These are phyloP conservation scores for Trametes pubescens DNA, from an alignment of 1,284 basidiomycete species.

Conservation along the genomic window DNA sequence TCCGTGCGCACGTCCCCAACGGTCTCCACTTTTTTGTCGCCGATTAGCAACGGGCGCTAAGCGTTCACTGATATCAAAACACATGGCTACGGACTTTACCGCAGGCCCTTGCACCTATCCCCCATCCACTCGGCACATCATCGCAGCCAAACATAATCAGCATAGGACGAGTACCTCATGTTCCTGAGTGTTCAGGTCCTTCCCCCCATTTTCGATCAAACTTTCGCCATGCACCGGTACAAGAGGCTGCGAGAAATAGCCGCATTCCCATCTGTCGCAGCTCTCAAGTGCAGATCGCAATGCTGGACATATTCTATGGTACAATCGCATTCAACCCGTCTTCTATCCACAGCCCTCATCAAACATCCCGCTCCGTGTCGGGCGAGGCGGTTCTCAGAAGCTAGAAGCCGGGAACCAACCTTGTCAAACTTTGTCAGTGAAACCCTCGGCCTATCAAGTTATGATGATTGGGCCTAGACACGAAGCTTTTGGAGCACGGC, in stretches of 20 bases:
- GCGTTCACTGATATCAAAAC: constrained; percentile 8
- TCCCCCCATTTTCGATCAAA: background rate
- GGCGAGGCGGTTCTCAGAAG: constrained; percentile 5
- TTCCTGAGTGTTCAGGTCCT: background rate
- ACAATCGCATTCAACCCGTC: background rate
- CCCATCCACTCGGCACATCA: background rate
- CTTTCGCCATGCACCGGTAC: constrained; percentile 4
- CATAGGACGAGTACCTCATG: constrained; percentile 1
- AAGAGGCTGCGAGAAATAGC: constrained; percentile 8
- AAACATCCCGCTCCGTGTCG: constrained; percentile 1
- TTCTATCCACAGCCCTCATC: constrained; percentile 15
- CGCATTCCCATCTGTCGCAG: background rate
- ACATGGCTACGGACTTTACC: background rate
- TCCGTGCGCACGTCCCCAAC: too few relatives aligned
- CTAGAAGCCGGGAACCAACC: background rate
- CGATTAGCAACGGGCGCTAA: constrained; percentile 7
- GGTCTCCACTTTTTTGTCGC: constrained; percentile 8
- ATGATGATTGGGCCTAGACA: background rate
- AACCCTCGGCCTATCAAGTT: background rate
- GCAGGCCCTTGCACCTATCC: background rate
- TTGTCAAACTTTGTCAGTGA: constrained; percentile 4
- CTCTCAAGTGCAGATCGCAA: too few relatives aligned
- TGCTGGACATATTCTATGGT: background rate
- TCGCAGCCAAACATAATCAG: constrained; percentile 9
- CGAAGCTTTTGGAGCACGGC: background rate